Evolutionary conservation across 805 yeast species (phyloP).

Genomic region (Saturnispora mendoncae): DNA sequence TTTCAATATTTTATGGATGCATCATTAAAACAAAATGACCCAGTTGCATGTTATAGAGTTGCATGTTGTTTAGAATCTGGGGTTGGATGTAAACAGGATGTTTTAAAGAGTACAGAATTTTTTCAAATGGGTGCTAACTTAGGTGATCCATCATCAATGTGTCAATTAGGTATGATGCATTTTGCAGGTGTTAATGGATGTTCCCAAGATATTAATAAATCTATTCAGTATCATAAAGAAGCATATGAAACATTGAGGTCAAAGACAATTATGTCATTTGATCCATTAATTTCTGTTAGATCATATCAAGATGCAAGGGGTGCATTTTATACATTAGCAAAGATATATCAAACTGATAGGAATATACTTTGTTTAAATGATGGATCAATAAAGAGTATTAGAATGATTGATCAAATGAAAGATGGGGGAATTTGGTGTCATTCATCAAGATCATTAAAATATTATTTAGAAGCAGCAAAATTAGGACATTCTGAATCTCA

Average conservation of each 20-base stretch:
- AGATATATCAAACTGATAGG: slow-evolving; percentile 29
- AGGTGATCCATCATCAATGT: slow-evolving; percentile 61
- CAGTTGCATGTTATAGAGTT: slow-evolving; percentile 56
- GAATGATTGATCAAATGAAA: slow-evolving; percentile 29
- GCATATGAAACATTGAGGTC: slow-evolving; percentile 23
- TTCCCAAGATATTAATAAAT: slow-evolving; percentile 21
- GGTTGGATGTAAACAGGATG: slow-evolving; percentile 39
- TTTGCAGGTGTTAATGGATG: slow-evolving; percentile 34
- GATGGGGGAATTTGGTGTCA: slow-evolving; percentile 27
- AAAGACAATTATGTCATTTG: slow-evolving; percentile 23
- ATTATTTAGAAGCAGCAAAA: slow-evolving; percentile 51
- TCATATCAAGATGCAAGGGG: slow-evolving; percentile 29
- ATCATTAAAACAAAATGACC: slow-evolving; percentile 42
- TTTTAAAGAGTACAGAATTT: slow-evolving; percentile 40
- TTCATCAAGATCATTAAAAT: slow-evolving; percentile 37
- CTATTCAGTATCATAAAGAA: slow-evolving; percentile 23
- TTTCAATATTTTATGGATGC: slow-evolving; percentile 52
- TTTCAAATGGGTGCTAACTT: slow-evolving; percentile 53
- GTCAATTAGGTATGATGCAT: slow-evolving; percentile 59
- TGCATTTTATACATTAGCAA: slow-evolving; percentile 29
- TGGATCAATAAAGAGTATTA: slow-evolving; percentile 23
- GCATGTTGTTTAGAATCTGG: slow-evolving; percentile 69
- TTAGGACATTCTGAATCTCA: slow-evolving; percentile 59
- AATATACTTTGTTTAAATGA: slow-evolving; percentile 23
- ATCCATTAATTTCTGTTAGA: slow-evolving; percentile 28